phyloP scores from a whole-genome alignment of 352 stramenopile genomes.

The Phytopythium aichiense region DNA sequence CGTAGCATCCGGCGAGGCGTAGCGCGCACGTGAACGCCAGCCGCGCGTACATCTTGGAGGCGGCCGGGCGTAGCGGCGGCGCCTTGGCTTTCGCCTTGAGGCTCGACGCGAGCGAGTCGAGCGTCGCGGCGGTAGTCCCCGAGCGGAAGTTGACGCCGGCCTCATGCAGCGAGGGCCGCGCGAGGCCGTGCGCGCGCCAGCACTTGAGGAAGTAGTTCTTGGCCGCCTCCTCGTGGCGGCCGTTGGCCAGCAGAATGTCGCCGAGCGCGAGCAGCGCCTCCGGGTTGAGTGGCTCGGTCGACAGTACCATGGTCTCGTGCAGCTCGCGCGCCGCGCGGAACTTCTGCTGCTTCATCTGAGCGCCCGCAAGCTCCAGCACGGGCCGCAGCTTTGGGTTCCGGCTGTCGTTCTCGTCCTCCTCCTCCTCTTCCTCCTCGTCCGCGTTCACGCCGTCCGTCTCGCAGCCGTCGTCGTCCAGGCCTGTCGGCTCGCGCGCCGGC shows the following conservation, averaged over 20 bases:
- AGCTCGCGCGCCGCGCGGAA: conserved; percentile 43
- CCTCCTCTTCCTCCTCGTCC: conserved; percentile 3
- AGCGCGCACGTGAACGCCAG: conserved; percentile 37
- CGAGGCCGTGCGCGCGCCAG: conserved; percentile 25
- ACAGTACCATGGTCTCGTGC: conserved; percentile 41
- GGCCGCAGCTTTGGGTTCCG: conserved; percentile 19
- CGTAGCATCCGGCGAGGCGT: conserved; percentile 42
- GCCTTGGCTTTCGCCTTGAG: conserved; percentile 7
- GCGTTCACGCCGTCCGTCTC: not conserved
- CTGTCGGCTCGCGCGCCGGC: not conserved
- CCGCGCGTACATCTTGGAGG: conserved; percentile 20
- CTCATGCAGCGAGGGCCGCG: not conserved
- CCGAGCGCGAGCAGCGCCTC: conserved; percentile 52
- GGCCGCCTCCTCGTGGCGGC: conserved; percentile 29
- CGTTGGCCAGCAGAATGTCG: conserved; percentile 45
- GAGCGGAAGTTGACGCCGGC: not conserved
- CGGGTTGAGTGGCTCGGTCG: conserved; percentile 27
- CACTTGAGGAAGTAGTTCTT: conserved; percentile 39
- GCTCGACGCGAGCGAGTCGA: conserved; percentile 4
- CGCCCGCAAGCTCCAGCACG: conserved; percentile 31
- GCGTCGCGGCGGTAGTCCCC: not conserved
- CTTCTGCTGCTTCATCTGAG: conserved; percentile 41
- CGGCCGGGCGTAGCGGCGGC: not conserved
- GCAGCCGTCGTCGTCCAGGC: not conserved
- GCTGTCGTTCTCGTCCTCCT: conserved; percentile 8